Evolutionary conservation across 2,329 filamentous ascomycete genomes (phyloP), one percentile per base, ranked within the genome.

Genomic region (Neobulgaria alba): DNA sequence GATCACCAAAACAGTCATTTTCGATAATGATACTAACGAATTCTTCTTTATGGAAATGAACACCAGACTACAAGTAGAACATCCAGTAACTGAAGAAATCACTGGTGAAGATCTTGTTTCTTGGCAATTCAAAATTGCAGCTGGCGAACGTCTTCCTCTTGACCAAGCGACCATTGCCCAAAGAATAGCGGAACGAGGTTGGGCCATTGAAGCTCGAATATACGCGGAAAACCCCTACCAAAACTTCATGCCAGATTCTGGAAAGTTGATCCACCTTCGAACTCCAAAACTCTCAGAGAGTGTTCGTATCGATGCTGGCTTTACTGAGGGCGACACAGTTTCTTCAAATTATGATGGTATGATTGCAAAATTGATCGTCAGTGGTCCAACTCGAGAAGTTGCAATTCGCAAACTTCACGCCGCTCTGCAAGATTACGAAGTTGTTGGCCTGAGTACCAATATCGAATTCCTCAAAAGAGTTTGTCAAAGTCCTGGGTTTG

Each of bases 331-430:
- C 18, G 90, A 95, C 59, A 86, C 87, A 48, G 85, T 98, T 2
- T 93, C 89, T 0, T 86, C 90, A 43, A 85, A 92, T 40, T 98
- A 98, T 62, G 92, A 98, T 54, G 92, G 92, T 19, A 98, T 98
- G 92, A 95, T 98, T 52, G 86, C 92, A 33, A 98, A 98, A 66
- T 75, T 98, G 38, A 98, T 98, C 53, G 87, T 96, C 4, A 77
- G 85, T 43, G 92, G 85, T 1, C 74, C 77, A 12, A 82, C 82
- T 42, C 75, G 92, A 45, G 75, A 83, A 58, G 82, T 84, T 18
- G 86, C 89, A 3, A 82, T 98, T 36, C 79, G 85, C 43, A 93
- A 86, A 61, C 71, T 98, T 44, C 77, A 79, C 29, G 69, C 80
- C 3, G 89, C 92, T 1, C 68, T 98, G 9, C 82, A 86, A 50